Evolutionary conservation across 345 rosid species (phyloP), one percentile per base, ranked within the genome.

Genomic region (Sisymbrium irio): DNA sequence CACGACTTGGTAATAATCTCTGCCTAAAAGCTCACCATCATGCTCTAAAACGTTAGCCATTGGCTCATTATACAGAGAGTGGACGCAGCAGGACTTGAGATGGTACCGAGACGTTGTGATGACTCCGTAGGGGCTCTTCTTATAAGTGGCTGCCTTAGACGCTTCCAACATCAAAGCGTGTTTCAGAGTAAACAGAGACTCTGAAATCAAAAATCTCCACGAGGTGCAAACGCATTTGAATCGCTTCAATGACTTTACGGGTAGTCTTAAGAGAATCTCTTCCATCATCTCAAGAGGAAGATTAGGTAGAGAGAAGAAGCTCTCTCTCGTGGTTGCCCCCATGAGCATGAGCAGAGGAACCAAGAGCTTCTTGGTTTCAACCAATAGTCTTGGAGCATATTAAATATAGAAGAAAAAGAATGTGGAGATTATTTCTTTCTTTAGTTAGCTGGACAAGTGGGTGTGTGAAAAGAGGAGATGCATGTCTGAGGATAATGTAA

Each of bases 151-250:
- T 62, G 54, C 46, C 75, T 62, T 76, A 0, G 63, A 50, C 0
- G 53, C 20, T 53, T 76, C 79, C 66, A 33, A 76, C 51, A 55
- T 18, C 45, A 15, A 41, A 40, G 79, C 82, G 17, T 83, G 83
- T 51, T 58, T 45, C 4, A 62, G 60, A 17, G 55, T 28, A 63
- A 77, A 77, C 14, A 69, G 71, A 17, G 62, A 0, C 13, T 55
- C 45, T 15, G 81, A 77, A 74, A 77, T 53, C 30, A 75, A 44
- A 18, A 75, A 67, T 41, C 69, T 65, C 84, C 81, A 81, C 1
- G 61, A 50, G 65, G n/a, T 51, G 70, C 76, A 67, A 37, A 78
- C 78, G 36, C 80, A 75, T 70, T 75, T 72, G 73, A 78, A 82
- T 10, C 76, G 62, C 4, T 11, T 44, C 28, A 75, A n/a, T 56